Evolutionary conservation across 1,139 yeast species (phyloP), one percentile per base, ranked within the genome.

Genomic region (Martiniozyma asiatica): DNA sequence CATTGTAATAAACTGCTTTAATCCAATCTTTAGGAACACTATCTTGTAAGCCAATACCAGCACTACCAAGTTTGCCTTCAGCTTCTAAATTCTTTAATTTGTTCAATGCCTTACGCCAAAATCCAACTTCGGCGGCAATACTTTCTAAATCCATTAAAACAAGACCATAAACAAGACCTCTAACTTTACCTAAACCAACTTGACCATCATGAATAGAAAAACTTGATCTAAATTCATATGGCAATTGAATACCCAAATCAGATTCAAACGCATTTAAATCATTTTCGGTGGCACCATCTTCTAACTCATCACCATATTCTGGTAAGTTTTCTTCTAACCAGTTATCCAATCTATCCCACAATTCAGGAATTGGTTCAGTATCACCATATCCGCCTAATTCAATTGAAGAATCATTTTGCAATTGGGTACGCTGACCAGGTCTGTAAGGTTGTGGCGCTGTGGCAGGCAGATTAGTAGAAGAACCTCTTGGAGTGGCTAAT

Each of bases 281-380:
- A 20, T 80, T 78, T 15, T 69, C 63, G 4, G 89, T 77, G 8
- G 73, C 92, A 5, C 82, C 81, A 36, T 66, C 68, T 42, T 73
- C 68, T 46, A 81, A 56, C 51, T 71, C 74, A 50, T 81, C 93
- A 29, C 63, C 76, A 34, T 81, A 65, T 51, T 81, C 94, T 2
- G 93, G 89, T 48, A 76, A 81, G 51, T 77, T 78, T 31, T 69
- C 69, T 26, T 79, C 92, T 37, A 79, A 59, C 81, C 87, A 79
- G 24, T 59, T 53, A 44, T 77, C 87, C 40, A 81, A 65, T 37
- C 85, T 63, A 38, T 67, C 70, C 93, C 92, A 80, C 35, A 84
- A 65, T 11, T 78, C 68, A 34, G 65, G 66, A 13, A 80, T 64
- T 9, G 82, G 65, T 7, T 92, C 89, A 6, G 85, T 81, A 32